Base-by-base conservation (phyloP, 2,329 filamentous ascomycete species). In the Didymella pinodella region DNA sequence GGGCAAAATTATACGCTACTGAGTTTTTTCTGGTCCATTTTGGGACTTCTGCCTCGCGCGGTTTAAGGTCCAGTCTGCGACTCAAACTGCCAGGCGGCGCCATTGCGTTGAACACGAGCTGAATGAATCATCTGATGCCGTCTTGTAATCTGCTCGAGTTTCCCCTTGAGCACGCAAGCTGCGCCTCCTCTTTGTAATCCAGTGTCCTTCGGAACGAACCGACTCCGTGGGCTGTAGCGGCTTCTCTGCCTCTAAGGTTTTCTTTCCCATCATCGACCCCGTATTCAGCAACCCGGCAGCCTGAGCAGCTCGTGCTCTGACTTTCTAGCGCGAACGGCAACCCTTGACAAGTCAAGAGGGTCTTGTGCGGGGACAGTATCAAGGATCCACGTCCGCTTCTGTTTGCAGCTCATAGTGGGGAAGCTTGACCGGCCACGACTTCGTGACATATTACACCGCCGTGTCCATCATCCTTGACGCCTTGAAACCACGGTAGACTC, bases 261-360 rank as follows among this genome's bases (percentile, higher is more conserved):
- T 62, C 48, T 56, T 56, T 60, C 64, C 51, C 32, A 48, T 54
- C 41, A 34, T 11, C 38, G 18, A 41, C 38, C 38, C 25, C 38
- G 38, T 41, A 25, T 41, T 25, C 38, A 41, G 20, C 18, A 41
- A 11, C 38, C 18, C 38, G 14, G 38, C 38, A 20, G 38, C 20
- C 38, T 18, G 25, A 25, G 38, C 38, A 41, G 38, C 38, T 40
- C 40, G 59, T 61, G 57, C 48, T 57, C 61, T 61, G 64, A 61
- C 43, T 59, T 50, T 59, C 52, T 63, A 61, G 61, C 54, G 54
- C 63, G 61, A 61, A 64, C 66, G 58, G 58, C n/a, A 44, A 44
- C 12, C 25, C 41, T 28, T n/a, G 34, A 22, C 22, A 22, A 22
- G 22, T 22, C 22, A 3, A 50, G 52, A 53, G 55, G 51, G 54